These are phyloP conservation scores for Blastobotrys illinoisensis DNA, from an alignment of 1,139 yeast genomes.

Conservation along the genomic window DNA sequence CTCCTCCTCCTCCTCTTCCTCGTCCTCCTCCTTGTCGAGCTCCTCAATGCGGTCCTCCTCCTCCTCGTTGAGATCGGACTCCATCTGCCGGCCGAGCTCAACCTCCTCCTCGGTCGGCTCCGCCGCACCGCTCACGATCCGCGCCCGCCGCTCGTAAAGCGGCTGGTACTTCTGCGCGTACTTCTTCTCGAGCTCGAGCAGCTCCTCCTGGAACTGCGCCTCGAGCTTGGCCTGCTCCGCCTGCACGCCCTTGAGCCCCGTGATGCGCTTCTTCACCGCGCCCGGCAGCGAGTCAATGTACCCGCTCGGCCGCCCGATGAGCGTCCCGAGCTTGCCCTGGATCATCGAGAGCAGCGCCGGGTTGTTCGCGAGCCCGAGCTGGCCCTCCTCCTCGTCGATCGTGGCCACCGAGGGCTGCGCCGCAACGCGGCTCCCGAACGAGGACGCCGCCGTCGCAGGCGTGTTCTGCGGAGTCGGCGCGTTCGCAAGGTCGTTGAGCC, in stretches of 20 bases:
- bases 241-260: conserved; percentile 82
- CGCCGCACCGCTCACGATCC: conserved; percentile 61
- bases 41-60: conserved; percentile 49
- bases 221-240: conserved; percentile 75
- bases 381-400: conserved; percentile 58
- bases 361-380: conserved; percentile 57
- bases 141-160: conserved; percentile 65
- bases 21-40: conserved; percentile 35
- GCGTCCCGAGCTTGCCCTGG: conserved; percentile 79
- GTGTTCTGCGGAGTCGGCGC: conserved; percentile 99
- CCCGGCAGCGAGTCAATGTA: conserved; percentile 78
- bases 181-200: conserved; percentile 80
- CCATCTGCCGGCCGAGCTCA: conserved; percentile 65
- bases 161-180: conserved; percentile 72
- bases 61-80: conserved; percentile 40
- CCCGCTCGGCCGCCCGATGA: conserved; percentile 84
- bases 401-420: conserved; percentile 63
- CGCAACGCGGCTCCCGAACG: conserved; percentile 58
- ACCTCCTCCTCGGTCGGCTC: conserved; percentile 81
- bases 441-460: conserved; percentile 81
- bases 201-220: conserved; percentile 85
- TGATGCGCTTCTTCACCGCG: conserved; percentile 67
- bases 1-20: conserved; percentile 43
- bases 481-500: conserved; percentile 71
- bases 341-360: conserved; percentile 80